Evolutionary conservation across 192 early-diverging fungal genomes (phyloP).

Genomic region (Backusella luteola): DNA sequence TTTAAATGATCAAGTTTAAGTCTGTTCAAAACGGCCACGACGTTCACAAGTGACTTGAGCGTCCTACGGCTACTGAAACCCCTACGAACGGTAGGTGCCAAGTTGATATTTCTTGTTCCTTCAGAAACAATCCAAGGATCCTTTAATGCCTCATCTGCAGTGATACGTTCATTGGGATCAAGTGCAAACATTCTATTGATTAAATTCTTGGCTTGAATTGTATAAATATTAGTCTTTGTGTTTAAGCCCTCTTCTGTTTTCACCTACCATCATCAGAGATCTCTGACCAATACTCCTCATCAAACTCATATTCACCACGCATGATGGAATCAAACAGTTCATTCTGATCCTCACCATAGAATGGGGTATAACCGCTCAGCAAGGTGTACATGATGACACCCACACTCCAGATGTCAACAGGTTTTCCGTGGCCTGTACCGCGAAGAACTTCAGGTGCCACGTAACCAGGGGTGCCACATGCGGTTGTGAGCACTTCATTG

Average conservation of each 20-base stretch:
- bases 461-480: conserved; percentile 64
- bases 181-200: conserved; percentile 63
- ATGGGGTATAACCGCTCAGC: conserved; percentile 73
- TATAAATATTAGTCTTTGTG: background rate
- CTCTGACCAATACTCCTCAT: conserved; percentile 71
- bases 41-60: conserved; percentile 10
- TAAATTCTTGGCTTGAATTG: conserved; percentile 63
- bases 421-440: conserved; percentile 60
- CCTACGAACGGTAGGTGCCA: conserved; percentile 15
- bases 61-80: conserved; percentile 11
- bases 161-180: conserved; percentile 69
- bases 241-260: background rate
- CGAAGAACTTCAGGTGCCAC: conserved; percentile 68
- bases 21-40: background rate
- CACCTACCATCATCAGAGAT: conserved; percentile 61
- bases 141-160: conserved; percentile 72
- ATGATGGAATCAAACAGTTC: conserved; percentile 66
- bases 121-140: conserved; percentile 80
- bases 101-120: conserved; percentile 13
- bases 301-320: conserved; percentile 58
- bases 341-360: conserved; percentile 56
- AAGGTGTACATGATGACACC: conserved; percentile 77
- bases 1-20: background rate
- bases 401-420: conserved; percentile 74
- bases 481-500: conserved; percentile 61